Evolutionary conservation across 2,329 filamentous ascomycete species (phyloP).

Genomic region (Periglandula ipomoeae): DNA sequence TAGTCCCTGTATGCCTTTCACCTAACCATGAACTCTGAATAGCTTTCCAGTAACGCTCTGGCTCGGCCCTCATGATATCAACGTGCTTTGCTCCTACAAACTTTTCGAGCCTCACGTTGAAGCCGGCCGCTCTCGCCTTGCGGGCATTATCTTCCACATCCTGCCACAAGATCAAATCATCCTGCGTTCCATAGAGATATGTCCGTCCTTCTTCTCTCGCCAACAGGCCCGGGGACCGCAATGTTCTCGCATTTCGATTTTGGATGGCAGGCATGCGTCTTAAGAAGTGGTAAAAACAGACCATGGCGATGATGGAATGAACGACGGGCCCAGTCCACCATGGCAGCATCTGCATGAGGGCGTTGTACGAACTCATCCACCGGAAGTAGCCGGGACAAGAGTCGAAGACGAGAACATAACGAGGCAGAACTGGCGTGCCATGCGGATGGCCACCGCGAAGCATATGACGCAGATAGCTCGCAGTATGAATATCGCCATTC

Average conservation of each 20-base stretch:
- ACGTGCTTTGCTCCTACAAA: conserved; percentile 43
- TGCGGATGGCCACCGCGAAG: conserved; percentile 12
- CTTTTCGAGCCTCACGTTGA: conserved; percentile 32
- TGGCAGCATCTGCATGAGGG: conserved; percentile 27
- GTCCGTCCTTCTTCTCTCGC: conserved; percentile 32
- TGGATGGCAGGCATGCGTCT: conserved; percentile 21
- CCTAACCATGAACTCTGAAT: conserved; percentile 39
- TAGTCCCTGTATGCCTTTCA: too few species aligned
- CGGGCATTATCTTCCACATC: conserved; percentile 40
- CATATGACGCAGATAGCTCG: conserved; percentile 23
- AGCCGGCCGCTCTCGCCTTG: conserved; percentile 30
- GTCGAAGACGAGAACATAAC: conserved; percentile 36
- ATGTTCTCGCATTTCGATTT: conserved; percentile 24
- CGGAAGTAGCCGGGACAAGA: conserved; percentile 38
- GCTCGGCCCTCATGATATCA: conserved; percentile 36
- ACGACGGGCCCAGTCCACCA: conserved; percentile 25
- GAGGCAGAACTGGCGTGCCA: conserved; percentile 21
- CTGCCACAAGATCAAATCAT: conserved; percentile 35
- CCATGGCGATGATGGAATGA: conserved; percentile 22
- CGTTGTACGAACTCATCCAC: conserved; percentile 29
- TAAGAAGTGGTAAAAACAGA: conserved; percentile 23
- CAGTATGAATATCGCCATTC: conserved; percentile 39
- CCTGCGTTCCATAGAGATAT: conserved; percentile 44
- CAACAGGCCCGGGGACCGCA: conserved; percentile 26
- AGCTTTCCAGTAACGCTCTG: conserved; percentile 39